Evolutionary conservation across 768 basidiomycete species (phyloP), one percentile per base, ranked within the genome.

Genomic region (Clitopilus hobsonii): DNA sequence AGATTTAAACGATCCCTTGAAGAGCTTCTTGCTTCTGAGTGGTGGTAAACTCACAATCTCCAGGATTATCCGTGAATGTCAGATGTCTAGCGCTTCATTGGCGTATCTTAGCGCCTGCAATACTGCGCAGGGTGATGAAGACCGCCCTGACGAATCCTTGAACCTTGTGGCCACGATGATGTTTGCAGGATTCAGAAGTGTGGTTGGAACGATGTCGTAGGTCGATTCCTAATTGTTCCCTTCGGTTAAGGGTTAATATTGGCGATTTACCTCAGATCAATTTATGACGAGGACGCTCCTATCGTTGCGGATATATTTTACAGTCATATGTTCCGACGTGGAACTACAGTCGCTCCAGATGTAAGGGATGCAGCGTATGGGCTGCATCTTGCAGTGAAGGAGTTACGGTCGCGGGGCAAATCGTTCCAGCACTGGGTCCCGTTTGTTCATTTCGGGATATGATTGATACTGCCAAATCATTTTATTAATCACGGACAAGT

Each of bases 131-230:
- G 48, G 48, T 5, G 48, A 49, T 49, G n/a, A 23, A 22, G 23
- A 49, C 23, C 48, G 22, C 14, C 23, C 59, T 0, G 57, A 60
- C 20, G 56, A 60, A 47, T 53, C 54, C 10, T 29, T 60, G 14
- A 56, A 62, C 41, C 54, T 62, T 16, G 60, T 58, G 6, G 51
- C 50, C 18, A 49, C 52, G 7, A n/a, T 62, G 49, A 52, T 52
- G 18, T 58, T 60, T 20, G 18, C 56, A 38, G 60, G 60, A 13
- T 62, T 59, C 52, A 56, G 47, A 5, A 55, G 61, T 53, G 54
- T 60, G 2, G 48, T 62, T 51, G 61, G 47, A 18, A 60, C 61
- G 1, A 32, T 60, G 29, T 62, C 60, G 61, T 36, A 36, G 13
- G 10, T 36, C 4, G 8, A 3, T 11, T 36, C 32, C 29, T 18